Evolutionary conservation across 768 basidiomycete species (phyloP).

Genomic region (Russula sp.): DNA sequence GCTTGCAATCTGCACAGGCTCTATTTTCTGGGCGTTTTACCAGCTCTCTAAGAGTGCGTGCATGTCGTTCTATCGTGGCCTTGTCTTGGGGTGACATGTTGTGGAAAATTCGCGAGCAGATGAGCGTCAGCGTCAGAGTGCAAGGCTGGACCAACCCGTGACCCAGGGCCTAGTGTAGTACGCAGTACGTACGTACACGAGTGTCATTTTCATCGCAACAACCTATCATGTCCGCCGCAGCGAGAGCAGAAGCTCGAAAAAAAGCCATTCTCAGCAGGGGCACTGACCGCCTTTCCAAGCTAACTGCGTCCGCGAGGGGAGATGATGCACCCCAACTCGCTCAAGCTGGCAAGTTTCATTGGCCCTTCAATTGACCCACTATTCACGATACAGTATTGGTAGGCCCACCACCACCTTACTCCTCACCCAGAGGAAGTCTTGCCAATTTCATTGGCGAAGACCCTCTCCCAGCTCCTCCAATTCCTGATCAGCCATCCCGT

Average conservation of each 20-base stretch:
- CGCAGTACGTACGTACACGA: too few relatives aligned
- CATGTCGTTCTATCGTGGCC: constrained; percentile 73
- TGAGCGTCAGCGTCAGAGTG: constrained; percentile 3
- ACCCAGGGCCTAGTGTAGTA: background rate
- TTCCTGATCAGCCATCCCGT: constrained; percentile 27
- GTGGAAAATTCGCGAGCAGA: background rate
- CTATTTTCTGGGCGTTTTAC: constrained; percentile 91
- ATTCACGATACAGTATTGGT: background rate
- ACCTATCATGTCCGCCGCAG: constrained; percentile 39
- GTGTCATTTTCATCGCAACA: background rate
- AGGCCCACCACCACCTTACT: constrained; percentile 40
- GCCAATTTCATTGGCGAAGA: constrained; percentile 37
- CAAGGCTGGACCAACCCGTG: background rate
- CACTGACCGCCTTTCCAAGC: constrained; percentile 67
- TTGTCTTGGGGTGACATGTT: constrained; percentile 64
- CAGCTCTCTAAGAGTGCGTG: constrained; percentile 75
- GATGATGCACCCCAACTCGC: constrained; percentile 57
- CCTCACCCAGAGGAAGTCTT: constrained; percentile 28
- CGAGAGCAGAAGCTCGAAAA: constrained; percentile 70
- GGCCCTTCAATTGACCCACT: background rate
- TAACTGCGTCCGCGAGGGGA: constrained; percentile 68
- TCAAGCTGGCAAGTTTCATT: constrained; percentile 41
- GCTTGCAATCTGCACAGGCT: constrained; percentile 93
- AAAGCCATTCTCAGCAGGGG: constrained; percentile 72
- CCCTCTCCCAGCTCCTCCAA: constrained; percentile 29